Evolutionary conservation across 73 alveolate genomes (phyloP).

Genomic region (Stentor coeruleus): DNA sequence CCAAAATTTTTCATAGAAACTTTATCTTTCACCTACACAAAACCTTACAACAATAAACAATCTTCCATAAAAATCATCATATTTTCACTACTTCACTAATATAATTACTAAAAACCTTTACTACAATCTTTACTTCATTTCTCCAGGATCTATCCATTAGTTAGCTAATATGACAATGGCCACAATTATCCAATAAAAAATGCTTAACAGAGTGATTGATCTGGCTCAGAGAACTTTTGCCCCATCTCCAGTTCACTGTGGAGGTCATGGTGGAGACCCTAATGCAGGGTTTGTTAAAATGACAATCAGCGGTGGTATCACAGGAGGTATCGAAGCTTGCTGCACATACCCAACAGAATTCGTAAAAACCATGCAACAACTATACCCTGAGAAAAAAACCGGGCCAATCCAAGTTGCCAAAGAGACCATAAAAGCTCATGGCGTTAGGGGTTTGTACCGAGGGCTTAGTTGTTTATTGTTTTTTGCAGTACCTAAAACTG

Average conservation of each 20-base stretch:
- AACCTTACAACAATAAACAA: too few relatives aligned
- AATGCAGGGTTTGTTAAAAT: slow-evolving; percentile 12
- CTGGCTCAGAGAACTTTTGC: not conserved
- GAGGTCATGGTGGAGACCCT: slow-evolving; percentile 21
- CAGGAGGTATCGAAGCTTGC: slow-evolving; percentile 91
- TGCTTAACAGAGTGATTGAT: not conserved
- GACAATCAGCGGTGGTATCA: slow-evolving; percentile 69
- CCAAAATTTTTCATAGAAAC: too few relatives aligned
- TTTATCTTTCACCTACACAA: too few relatives aligned
- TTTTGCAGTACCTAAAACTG: slow-evolving; percentile 87
- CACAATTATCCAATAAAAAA: too few relatives aligned
- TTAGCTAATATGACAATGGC: not conserved
- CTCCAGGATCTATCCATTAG: not conserved
- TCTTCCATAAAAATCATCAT: too few relatives aligned
- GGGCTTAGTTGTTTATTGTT: slow-evolving; percentile 79
- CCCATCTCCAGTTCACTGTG: slow-evolving; percentile 20
- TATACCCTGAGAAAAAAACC: slow-evolving; percentile 73
- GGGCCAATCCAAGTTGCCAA: slow-evolving; percentile 63
- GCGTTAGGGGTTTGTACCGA: slow-evolving; percentile 75
- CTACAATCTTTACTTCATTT: too few relatives aligned
- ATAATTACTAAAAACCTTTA: too few relatives aligned
- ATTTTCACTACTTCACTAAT: too few relatives aligned
- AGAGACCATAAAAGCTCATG: slow-evolving; percentile 56
- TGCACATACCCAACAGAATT: slow-evolving; percentile 91
- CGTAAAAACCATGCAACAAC: slow-evolving; percentile 87